Conservation (phyloP, 345 rosid genomes). For the Diplotaxis tenuifolia region DNA sequence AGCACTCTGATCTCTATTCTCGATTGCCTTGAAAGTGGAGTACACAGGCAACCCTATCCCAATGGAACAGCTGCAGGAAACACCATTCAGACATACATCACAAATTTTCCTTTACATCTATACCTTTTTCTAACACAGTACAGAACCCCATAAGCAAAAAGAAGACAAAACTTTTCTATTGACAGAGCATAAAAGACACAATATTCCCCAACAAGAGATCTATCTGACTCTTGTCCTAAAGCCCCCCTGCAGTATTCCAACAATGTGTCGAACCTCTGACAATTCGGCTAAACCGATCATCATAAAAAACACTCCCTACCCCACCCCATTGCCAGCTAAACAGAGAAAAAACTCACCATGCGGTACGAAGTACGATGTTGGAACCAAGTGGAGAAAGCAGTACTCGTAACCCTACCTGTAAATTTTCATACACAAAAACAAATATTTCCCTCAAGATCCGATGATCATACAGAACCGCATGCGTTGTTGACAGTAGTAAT, state of each 20-base stretch:
- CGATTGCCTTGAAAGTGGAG: slow-evolving; percentile 87
- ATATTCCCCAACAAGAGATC: slow-evolving; percentile 1
- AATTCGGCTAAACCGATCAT: background rate
- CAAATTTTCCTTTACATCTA: background rate
- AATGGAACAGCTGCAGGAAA: slow-evolving; percentile 62
- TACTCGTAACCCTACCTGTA: slow-evolving; percentile 71
- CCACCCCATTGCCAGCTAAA: background rate
- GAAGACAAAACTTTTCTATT: background rate
- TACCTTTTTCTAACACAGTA: background rate
- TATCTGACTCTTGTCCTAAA: background rate
- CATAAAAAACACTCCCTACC: background rate
- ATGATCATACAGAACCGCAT: slow-evolving; percentile 2
- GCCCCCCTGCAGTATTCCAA: background rate
- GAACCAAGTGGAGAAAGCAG: slow-evolving; percentile 68
- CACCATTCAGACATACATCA: background rate
- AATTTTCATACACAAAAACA: background rate
- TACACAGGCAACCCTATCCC: slow-evolving; percentile 82
- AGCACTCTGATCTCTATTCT: slow-evolving; percentile 50
- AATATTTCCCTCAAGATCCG: background rate
- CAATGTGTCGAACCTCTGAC: background rate
- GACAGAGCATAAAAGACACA: background rate
- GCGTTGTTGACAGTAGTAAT: background rate
- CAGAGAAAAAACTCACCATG: slow-evolving; percentile 49
- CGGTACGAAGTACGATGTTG: slow-evolving; percentile 69
- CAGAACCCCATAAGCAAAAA: background rate